Evolutionary conservation across 1,139 yeast species (phyloP), one percentile per base, ranked within the genome.

Genomic region (Blastobotrys capitulatus): DNA sequence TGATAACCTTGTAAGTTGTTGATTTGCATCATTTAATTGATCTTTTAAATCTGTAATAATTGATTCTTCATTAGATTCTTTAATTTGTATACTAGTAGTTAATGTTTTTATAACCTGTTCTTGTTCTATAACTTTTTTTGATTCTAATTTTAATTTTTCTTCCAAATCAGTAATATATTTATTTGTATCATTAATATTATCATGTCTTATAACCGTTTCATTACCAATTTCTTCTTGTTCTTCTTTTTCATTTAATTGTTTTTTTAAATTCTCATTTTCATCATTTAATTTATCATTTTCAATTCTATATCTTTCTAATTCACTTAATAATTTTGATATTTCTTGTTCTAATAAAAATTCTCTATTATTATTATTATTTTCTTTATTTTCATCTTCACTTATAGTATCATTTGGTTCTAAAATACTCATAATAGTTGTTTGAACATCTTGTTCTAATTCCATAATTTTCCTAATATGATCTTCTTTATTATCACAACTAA

Each of bases 301-400:
- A 18, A 42, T 34, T 29, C n/a, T 29, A 29, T 29, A 29, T 13
- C 12, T 12, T 29, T 29, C 32, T 13, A 29, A 29, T 18, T 55
- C 54, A 6, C 46, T 29, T 15, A 57, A 34, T 27, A 54, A 36
- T 40, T 52, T 39, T 2, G 57, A 53, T 13, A 57, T 44, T 39
- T 52, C 54, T 39, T 52, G 52, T 31, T 55, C 59, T n/a, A 56
- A 48, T 8, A 36, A 46, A 41, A 56, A 20, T 47, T 54, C 58
- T 20, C 56, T 35, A 18, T 25, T 27, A 12, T 26, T 32, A n/a
- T 10, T 27, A 27, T 18, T 8, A 9, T 19, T 18, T 20, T 26
- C 16, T n/a, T 26, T 10, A 13, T 25, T 18, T 4, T 20, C 20
- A 4, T 18, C 18, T 15, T 43, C 13, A 19, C 36, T 22, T 44